Conservation (phyloP, 257 asterid genomes). For the Marsdenia floribunda region DNA sequence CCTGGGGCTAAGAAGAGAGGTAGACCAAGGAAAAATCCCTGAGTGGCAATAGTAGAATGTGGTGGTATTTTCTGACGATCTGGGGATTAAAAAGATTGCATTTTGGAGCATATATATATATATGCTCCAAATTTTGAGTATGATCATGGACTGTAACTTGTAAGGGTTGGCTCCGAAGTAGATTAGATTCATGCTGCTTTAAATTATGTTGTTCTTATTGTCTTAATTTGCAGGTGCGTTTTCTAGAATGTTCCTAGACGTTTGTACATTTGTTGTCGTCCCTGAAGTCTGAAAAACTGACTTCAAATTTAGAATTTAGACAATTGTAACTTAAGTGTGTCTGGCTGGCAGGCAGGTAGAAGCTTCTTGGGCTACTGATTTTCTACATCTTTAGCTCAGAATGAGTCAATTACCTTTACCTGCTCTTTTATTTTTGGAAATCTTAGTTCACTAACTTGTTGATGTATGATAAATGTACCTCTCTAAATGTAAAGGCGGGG, state of each 20-base stretch:
- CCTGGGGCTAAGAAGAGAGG: constrained; percentile 58
- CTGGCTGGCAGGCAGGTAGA: background rate
- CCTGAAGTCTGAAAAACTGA: background rate
- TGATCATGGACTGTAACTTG: background rate
- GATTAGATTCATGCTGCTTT: background rate
- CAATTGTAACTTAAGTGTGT: background rate
- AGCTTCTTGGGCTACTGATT: background rate
- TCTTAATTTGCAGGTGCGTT: background rate
- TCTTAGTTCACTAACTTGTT: background rate
- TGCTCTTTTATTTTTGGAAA: background rate
- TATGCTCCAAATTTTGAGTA: background rate
- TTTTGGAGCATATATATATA: background rate
- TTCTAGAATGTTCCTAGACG: constrained; percentile 1
- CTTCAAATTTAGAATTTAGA: background rate
- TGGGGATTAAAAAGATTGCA: background rate
- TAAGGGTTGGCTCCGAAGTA: background rate
- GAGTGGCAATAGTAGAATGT: background rate
- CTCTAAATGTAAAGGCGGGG: background rate
- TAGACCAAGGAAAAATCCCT: constrained; percentile 51
- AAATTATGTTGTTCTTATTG: background rate
- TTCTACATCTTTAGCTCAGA: background rate
- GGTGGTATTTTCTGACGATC: background rate
- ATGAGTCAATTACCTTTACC: background rate
- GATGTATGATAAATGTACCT: background rate
- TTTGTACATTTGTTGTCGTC: no score